Percentiles rank a stretch among this genome's conserved stretches.
Conservation (phyloP, 768 basidiomycete species). For the Amanita fuliginea region DNA sequence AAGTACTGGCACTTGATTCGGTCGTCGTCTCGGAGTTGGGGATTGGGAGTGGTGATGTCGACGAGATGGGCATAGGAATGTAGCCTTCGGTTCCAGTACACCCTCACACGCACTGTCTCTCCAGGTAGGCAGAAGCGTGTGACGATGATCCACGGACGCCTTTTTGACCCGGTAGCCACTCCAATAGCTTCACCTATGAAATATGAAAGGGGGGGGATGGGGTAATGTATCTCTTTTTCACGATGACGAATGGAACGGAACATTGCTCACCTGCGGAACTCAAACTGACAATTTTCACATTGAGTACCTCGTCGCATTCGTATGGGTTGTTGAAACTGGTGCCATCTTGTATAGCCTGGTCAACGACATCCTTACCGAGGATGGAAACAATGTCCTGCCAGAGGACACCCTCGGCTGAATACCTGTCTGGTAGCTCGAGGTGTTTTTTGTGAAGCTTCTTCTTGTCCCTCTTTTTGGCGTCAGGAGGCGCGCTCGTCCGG, state of each 20-base stretch:
- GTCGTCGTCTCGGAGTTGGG: constrained; percentile 50
- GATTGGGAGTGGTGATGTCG: constrained; percentile 51
- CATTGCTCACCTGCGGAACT: constrained; percentile 54
- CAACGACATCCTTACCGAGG: constrained; percentile 49
- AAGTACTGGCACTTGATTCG: constrained; percentile 79
- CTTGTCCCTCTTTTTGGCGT: constrained; percentile 7
- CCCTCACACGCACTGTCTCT: constrained; percentile 62
- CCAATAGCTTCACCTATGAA: constrained; percentile 57
- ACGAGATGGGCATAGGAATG: constrained; percentile 73
- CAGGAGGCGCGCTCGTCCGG: constrained; percentile 10
- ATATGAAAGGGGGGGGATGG: no score
- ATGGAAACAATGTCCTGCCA: constrained; percentile 60
- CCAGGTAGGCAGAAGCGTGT: constrained; percentile 80
- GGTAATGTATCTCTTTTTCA: no score
- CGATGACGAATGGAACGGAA: not conserved
- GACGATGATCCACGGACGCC: constrained; percentile 67
- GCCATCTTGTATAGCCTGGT: constrained; percentile 34
- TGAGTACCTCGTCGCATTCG: constrained; percentile 46
- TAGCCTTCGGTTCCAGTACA: constrained; percentile 61
- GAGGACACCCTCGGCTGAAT: constrained; percentile 65
- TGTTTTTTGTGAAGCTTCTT: constrained; percentile 27
- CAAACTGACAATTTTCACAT: constrained; percentile 52
- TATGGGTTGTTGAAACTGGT: constrained; percentile 52
- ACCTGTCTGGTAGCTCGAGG: constrained; percentile 41
- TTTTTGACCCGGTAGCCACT: constrained; percentile 18